Evolutionary conservation across 371 early-diverging fungal species (phyloP).

Genomic region (Paraphysoderma sedebokerense): DNA sequence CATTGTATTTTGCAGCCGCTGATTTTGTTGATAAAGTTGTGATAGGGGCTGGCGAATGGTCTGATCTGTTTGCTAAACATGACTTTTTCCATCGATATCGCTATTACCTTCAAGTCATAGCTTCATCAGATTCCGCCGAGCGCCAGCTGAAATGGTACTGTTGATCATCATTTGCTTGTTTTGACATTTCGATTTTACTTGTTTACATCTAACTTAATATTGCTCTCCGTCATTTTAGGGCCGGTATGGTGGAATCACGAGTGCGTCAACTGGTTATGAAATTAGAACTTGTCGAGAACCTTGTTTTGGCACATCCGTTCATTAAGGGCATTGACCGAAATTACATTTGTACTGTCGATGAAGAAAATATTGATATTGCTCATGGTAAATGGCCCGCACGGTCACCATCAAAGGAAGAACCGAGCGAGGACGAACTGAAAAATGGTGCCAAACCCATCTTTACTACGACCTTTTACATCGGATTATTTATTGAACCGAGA

Average conservation of each 20-base stretch:
- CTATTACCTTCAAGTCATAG: conserved; percentile 82
- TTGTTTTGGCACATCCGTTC: conserved; percentile 78
- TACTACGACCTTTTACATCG: conserved; percentile 80
- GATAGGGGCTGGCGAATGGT: conserved; percentile 44
- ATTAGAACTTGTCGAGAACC: conserved; percentile 63
- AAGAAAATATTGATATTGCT: conserved; percentile 42
- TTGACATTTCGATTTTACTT: conserved; percentile 4
- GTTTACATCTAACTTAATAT: neutral
- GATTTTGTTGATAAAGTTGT: conserved; percentile 55
- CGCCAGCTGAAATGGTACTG: conserved; percentile 53
- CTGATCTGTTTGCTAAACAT: conserved; percentile 60
- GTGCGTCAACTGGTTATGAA: conserved; percentile 78
- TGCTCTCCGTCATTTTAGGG: conserved; percentile 28
- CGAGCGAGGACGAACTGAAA: conserved; percentile 10
- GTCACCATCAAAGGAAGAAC: neutral
- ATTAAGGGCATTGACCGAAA: conserved; percentile 68
- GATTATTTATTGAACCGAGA: conserved; percentile 41
- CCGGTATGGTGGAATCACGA: conserved; percentile 87
- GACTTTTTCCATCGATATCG: conserved; percentile 85
- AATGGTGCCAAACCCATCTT: conserved; percentile 25
- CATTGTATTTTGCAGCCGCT: conserved; percentile 16
- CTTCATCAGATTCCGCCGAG: conserved; percentile 55
- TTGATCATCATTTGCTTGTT: conserved; percentile 1
- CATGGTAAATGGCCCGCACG: conserved; percentile 25
- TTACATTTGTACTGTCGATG: conserved; percentile 34